These are phyloP conservation scores for Chiua virens DNA, from an alignment of 768 basidiomycete species.

Conservation along the genomic window DNA sequence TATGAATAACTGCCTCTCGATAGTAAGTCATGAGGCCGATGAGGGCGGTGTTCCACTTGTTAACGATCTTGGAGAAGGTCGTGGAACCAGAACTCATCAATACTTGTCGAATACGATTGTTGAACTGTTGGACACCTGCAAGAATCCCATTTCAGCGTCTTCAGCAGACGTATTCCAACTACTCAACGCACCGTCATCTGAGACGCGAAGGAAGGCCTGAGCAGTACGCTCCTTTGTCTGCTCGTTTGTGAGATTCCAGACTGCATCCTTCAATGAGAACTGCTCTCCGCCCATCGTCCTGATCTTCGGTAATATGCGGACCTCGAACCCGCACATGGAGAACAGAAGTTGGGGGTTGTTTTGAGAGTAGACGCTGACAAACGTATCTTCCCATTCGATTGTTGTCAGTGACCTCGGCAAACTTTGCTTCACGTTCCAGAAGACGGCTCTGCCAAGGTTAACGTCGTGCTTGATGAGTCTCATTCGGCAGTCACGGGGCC, in stretches of 20 bases:
- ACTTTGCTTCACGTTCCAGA: constrained; percentile 99
- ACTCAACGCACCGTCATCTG: constrained; percentile 71
- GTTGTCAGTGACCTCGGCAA: constrained; percentile 94
- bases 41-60: constrained; percentile 96
- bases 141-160: constrained; percentile 2
- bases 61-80: constrained; percentile 98
- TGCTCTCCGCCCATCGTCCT: constrained; percentile 95
- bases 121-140: constrained; percentile 89
- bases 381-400: constrained; percentile 99
- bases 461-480: constrained; percentile 99
- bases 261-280: constrained; percentile 93
- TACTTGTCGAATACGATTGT: constrained; percentile 94
- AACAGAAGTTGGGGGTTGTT: constrained; percentile 97
- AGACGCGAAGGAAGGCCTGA: constrained; percentile 96
- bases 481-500: constrained; percentile 99
- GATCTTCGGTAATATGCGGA: constrained; percentile 96
- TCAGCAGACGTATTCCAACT: not conserved
- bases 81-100: constrained; percentile 99
- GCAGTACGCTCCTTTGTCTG: constrained; percentile 97
- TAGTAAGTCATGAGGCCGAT: constrained; percentile 98
- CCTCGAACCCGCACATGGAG: constrained; percentile 99
- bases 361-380: constrained; percentile 95
- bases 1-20: constrained; percentile 96
- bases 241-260: constrained; percentile 97
- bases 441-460: constrained; percentile 95